These are phyloP conservation scores for Scheffersomyces lignosus DNA, from an alignment of 805 yeast genomes.

Conservation along the genomic window DNA sequence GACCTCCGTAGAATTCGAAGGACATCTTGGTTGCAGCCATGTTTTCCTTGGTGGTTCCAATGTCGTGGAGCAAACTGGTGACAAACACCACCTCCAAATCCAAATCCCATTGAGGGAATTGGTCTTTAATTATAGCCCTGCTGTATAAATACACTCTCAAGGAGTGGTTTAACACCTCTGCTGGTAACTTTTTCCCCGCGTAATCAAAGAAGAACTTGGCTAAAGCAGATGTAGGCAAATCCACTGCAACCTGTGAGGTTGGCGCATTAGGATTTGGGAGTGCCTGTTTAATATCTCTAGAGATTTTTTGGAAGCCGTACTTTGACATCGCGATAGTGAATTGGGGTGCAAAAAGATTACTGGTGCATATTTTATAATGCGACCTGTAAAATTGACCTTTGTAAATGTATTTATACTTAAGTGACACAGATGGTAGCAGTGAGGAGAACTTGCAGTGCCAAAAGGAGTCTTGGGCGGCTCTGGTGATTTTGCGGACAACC, in stretches of 20 bases:
- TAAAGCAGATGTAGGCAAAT: slow-evolving; percentile 19
- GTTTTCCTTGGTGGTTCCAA: slow-evolving; percentile 33
- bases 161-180: slow-evolving; percentile 27
- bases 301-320: slow-evolving; percentile 31
- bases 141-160: slow-evolving; percentile 31
- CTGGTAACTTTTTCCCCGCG: slow-evolving; percentile 21
- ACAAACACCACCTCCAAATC: slow-evolving; percentile 26
- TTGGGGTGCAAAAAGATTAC: not conserved
- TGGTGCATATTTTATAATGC: too few relatives aligned
- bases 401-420: too few relatives aligned
- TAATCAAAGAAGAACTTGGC: slow-evolving; percentile 19
- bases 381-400: too few relatives aligned
- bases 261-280: slow-evolving; percentile 24
- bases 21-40: slow-evolving; percentile 34
- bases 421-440: too few relatives aligned
- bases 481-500: too few relatives aligned
- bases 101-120: slow-evolving; percentile 32
- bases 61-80: slow-evolving; percentile 35
- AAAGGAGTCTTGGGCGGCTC: too few relatives aligned
- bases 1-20: slow-evolving; percentile 35
- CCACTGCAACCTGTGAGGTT: slow-evolving; percentile 17
- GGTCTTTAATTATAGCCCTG: slow-evolving; percentile 29
- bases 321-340: slow-evolving; percentile 15
- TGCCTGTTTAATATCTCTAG: slow-evolving; percentile 25
- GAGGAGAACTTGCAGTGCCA: too few relatives aligned